Percentiles rank a stretch among this genome's conserved stretches.
These are phyloP conservation scores for Paraphaeosphaeria sporulosa DNA, from an alignment of 2,329 filamentous ascomycete species.

Conservation along the genomic window DNA sequence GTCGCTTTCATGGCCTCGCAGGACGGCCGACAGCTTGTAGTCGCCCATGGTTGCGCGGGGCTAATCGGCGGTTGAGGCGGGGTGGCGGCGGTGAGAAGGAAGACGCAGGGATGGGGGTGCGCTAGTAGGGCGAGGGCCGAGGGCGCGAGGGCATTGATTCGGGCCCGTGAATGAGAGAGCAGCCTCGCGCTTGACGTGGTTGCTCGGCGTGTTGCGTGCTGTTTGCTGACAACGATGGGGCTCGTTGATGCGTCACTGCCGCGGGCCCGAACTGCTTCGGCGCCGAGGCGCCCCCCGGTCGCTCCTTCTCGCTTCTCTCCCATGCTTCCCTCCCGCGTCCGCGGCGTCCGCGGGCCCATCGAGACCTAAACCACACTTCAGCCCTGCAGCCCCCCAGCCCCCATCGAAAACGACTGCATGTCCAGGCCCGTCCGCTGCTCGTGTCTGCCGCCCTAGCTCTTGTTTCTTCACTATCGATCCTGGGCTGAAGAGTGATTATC, in stretches of 20 bases:
- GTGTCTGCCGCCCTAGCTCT: neutral
- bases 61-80: conserved; percentile 23
- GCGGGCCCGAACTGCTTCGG: conserved; percentile 4
- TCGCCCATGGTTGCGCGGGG: conserved; percentile 68
- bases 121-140: conserved; percentile 15
- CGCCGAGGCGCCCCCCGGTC: neutral
- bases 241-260: conserved; percentile 8
- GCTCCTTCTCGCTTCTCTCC: neutral
- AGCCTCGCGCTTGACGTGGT: conserved; percentile 4
- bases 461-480: neutral
- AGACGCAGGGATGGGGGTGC: conserved; percentile 17
- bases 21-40: conserved; percentile 91
- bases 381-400: neutral
- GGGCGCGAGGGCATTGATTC: neutral
- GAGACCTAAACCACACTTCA: conserved; percentile 3
- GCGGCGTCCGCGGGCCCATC: neutral
- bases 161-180: conserved; percentile 1
- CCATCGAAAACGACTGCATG: neutral
- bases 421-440: neutral
- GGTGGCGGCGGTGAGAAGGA: conserved; percentile 18
- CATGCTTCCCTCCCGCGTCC: conserved; percentile 2
- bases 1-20: conserved; percentile 91
- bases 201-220: neutral
- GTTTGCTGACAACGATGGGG: neutral
- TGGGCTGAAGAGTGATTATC: neutral